Evolutionary conservation across 2,329 filamentous ascomycete genomes (phyloP), one percentile per base, ranked within the genome.

Genomic region (Aspergillus alliaceus): DNA sequence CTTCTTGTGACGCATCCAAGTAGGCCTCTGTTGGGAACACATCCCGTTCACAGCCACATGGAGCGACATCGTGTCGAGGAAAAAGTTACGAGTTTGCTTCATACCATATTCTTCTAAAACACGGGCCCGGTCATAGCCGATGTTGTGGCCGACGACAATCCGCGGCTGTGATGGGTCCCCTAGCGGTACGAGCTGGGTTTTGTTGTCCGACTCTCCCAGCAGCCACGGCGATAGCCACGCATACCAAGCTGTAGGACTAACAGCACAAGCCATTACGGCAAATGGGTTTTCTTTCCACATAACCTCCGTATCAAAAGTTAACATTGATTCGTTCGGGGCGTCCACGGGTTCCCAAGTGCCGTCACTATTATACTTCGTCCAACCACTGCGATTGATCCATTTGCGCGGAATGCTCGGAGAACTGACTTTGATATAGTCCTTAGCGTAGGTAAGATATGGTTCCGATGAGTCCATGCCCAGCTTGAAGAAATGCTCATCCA

Each of bases 31-130:
- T 63, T 90, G 88, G 22, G 95, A 98, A 75, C 95, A 99, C 95
- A 99, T 99, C 60, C 95, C 95, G 71, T 99, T 99, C 24, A 96
- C 93, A 2, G 96, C 96, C 7, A 96, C 93, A 72, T 99, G 95
- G 20, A 99, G 79, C 1, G 93, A 98, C 95, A 99, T 99, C 29
- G 95, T 99, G 72, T 99, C 95, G 51, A 99, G 77, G 71, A 96
- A 99, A 42, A 86, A 89, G 65, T 92, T 98, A 37, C 86, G 85
- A 1, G 91, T 89, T 72, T 97, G 93, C 54, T 85, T 80, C 39
- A 98, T 75, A 67, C 88, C 84, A 72, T 99, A 99, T 72, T 99
- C 95, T 71, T 99, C 95, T 20, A 87, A 76, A 54, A 97, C 85
- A 34, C 96, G 84, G 15, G 93, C 93, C 24, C 95, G 84, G 71